phyloP scores from a whole-genome alignment of 2,329 filamentous ascomycete species.

The Blastomyces gilchristii region DNA sequence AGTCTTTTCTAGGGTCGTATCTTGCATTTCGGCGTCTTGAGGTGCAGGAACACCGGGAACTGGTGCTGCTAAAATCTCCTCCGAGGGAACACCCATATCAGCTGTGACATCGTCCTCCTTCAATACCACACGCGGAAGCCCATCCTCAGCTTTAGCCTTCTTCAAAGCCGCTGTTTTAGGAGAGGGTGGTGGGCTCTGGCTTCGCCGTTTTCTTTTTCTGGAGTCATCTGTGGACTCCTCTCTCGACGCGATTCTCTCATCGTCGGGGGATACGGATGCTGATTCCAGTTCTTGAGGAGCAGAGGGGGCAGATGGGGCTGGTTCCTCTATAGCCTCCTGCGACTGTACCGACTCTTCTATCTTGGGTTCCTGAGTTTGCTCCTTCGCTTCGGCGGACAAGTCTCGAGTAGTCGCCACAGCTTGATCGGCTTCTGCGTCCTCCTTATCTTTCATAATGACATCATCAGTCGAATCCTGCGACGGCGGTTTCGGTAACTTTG shows the following conservation, averaged over 20 bases:
- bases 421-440: background rate
- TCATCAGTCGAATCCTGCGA: constrained; percentile 2
- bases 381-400: background rate
- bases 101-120: constrained; percentile 23
- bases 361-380: background rate
- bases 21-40: background rate
- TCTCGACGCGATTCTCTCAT: constrained; percentile 21
- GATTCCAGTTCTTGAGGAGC: constrained; percentile 19
- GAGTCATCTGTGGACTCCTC: constrained; percentile 41
- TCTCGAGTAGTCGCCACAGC: background rate
- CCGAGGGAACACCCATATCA: background rate
- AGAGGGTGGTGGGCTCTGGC: constrained; percentile 49
- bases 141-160: constrained; percentile 40
- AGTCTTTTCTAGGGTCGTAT: constrained; percentile 7
- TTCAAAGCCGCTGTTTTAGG: constrained; percentile 47
- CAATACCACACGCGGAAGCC: constrained; percentile 21
- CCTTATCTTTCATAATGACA: background rate
- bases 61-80: background rate
- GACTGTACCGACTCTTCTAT: background rate
- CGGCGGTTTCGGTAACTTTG: background rate
- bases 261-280: constrained; percentile 15
- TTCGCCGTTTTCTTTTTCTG: constrained; percentile 58
- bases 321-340: constrained; percentile 8
- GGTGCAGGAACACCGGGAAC: background rate
- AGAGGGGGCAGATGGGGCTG: constrained; percentile 6